These are phyloP conservation scores for Aristolochia californica DNA, from an alignment of 164 flowering plant species.

Conservation along the genomic window DNA sequence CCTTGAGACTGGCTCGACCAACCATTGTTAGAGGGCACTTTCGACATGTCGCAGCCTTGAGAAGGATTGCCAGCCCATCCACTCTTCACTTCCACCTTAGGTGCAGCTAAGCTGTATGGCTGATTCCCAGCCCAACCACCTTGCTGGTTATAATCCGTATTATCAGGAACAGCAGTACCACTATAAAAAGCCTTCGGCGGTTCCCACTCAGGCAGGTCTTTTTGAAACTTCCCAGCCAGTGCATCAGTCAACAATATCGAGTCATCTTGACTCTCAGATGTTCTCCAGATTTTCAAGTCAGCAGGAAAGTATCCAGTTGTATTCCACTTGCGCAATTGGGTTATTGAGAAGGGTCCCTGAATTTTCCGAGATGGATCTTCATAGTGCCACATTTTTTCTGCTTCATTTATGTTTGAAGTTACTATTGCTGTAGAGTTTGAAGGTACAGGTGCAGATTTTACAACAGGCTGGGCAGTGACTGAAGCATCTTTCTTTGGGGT, in stretches of 20 bases:
- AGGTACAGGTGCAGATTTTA: conserved; percentile 18
- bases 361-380: conserved; percentile 77
- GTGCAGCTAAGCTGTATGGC: conserved; percentile 20
- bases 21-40: conserved; percentile 17
- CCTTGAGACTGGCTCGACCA: conserved; percentile 16
- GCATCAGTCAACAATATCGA: conserved; percentile 61
- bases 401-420: conserved; percentile 37
- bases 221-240: conserved; percentile 45
- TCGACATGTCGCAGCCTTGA: conserved; percentile 19
- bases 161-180: conserved; percentile 4
- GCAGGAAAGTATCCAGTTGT: conserved; percentile 77
- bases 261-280: conserved; percentile 44
- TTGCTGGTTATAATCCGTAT: conserved; percentile 7
- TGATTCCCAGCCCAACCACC: conserved; percentile 14
- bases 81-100: conserved; percentile 17
- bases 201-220: conserved; percentile 18
- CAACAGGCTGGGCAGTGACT: conserved; percentile 14
- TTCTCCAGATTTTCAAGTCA: conserved; percentile 64
- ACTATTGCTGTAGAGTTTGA: conserved; percentile 11
- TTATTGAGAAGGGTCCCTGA: conserved; percentile 93
- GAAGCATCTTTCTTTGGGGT: conserved; percentile 13
- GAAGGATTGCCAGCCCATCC: conserved; percentile 16
- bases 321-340: conserved; percentile 90
- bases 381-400: conserved; percentile 86
- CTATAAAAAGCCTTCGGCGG: conserved; percentile 13